A percentile compares a stretch with the other conserved stretches of the same genome.
Conservation (phyloP, 352 stramenopile genomes). For the Globisporangium splendens region DNA sequence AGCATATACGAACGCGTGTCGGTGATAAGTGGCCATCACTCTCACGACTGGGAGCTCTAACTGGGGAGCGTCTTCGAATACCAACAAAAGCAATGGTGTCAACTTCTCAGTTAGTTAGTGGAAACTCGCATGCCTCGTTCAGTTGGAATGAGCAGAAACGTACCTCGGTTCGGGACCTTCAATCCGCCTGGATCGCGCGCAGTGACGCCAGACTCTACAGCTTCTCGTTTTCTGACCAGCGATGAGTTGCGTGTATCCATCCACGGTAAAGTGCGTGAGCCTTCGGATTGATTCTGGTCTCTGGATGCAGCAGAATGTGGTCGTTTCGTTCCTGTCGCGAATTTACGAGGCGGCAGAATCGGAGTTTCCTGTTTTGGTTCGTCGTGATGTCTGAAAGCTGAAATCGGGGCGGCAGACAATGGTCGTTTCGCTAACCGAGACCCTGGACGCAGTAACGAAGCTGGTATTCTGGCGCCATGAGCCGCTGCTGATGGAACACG, state of each 20-base stretch:
- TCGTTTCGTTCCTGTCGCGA: neutral
- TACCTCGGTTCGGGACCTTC: no score
- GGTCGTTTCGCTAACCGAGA: constrained; percentile 8
- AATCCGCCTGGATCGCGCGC: no score
- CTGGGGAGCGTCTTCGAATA: neutral
- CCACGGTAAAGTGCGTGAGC: no score
- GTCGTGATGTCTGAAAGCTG: constrained; percentile 8
- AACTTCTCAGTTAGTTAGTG: neutral
- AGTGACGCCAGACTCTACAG: no score
- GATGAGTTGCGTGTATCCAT: no score
- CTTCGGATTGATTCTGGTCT: no score
- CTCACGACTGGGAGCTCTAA: neutral
- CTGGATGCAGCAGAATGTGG: no score
- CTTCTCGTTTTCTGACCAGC: no score
- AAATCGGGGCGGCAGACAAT: constrained; percentile 9
- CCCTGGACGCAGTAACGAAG: constrained; percentile 6
- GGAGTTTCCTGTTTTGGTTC: neutral
- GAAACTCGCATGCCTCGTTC: no score
- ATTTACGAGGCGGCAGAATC: neutral
- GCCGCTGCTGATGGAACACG: neutral
- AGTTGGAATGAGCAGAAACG: no score
- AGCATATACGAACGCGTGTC: constrained; percentile 64
- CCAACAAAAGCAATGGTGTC: neutral
- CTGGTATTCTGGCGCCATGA: constrained; percentile 2
- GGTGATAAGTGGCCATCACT: constrained; percentile 13